These are phyloP conservation scores for Rhododendron henanense DNA, from an alignment of 148 eudicot genomes.

Conservation along the genomic window DNA sequence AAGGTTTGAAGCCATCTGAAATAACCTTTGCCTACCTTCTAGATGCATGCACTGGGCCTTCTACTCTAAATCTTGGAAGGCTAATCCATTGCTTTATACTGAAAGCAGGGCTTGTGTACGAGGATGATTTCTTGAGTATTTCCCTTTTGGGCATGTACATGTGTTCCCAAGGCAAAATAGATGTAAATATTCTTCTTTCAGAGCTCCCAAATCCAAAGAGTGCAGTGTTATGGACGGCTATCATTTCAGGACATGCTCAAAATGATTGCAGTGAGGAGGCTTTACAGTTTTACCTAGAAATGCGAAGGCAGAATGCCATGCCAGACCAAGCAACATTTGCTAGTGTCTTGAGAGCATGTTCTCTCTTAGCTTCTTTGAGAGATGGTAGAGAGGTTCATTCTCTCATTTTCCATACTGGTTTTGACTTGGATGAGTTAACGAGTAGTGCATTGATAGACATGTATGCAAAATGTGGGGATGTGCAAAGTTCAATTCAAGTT, in stretches of 20 bases:
- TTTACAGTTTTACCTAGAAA: constrained; percentile 49
- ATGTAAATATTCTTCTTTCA: constrained; percentile 52
- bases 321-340: constrained; percentile 96
- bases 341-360: constrained; percentile 73
- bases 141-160: constrained; percentile 79
- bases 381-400: constrained; percentile 75
- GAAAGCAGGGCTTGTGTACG: constrained; percentile 45
- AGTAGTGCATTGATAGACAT: constrained; percentile 83
- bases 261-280: constrained; percentile 58
- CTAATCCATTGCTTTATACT: constrained; percentile 64
- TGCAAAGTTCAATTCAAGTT: constrained; percentile 53
- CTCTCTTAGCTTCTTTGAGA: constrained; percentile 52
- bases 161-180: constrained; percentile 33
- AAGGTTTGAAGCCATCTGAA: constrained; percentile 64
- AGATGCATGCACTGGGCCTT: constrained; percentile 51
- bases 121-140: constrained; percentile 64
- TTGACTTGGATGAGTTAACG: constrained; percentile 61
- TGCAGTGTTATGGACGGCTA: constrained; percentile 74
- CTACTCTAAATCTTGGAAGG: constrained; percentile 45
- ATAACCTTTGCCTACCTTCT: constrained; percentile 76
- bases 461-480: constrained; percentile 94
- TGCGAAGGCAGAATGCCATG: constrained; percentile 55
- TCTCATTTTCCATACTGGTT: constrained; percentile 57
- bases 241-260: constrained; percentile 77
- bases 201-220: constrained; percentile 67